Conservation (phyloP, 1,284 basidiomycete genomes). For the Inonotus hispidus region DNA sequence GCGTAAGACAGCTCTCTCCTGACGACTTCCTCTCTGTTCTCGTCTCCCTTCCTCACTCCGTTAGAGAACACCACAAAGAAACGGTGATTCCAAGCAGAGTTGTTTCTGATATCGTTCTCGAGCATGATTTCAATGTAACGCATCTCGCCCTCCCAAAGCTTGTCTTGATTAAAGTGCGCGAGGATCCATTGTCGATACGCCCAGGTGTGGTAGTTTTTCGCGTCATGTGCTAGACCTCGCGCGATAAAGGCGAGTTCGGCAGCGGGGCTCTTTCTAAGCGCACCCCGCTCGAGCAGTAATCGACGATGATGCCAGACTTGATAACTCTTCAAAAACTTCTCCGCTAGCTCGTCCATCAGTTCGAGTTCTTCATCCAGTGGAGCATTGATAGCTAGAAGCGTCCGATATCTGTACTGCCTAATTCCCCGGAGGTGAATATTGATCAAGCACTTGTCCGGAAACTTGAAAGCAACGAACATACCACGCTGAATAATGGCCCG, state of each 20-base stretch:
- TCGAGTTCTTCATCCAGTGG: constrained; percentile 71
- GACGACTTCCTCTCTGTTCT: constrained; percentile 50
- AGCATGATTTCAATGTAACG: constrained; percentile 76
- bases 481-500: constrained; percentile 95
- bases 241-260: constrained; percentile 80
- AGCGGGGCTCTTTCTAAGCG: constrained; percentile 7
- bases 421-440: not conserved
- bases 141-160: constrained; percentile 77
- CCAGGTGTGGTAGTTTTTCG: constrained; percentile 98
- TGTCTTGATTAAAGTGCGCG: constrained; percentile 60
- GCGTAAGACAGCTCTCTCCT: constrained; percentile 68
- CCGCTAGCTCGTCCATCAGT: constrained; percentile 81
- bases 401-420: constrained; percentile 92
- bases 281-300: constrained; percentile 44
- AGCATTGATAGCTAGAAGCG: constrained; percentile 60
- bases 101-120: constrained; percentile 82
- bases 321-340: constrained; percentile 84
- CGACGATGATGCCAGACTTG: constrained; percentile 98
- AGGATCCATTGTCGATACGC: constrained; percentile 90
- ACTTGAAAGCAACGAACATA: constrained; percentile 34
- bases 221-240: constrained; percentile 62
- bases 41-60: constrained; percentile 50
- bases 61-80: constrained; percentile 87
- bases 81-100: constrained; percentile 97
- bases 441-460: not conserved